A percentile compares a stretch with the other conserved stretches of the same genome.
phyloP scores from a whole-genome alignment of 345 rosid species.

The Hibiscus trionum region DNA sequence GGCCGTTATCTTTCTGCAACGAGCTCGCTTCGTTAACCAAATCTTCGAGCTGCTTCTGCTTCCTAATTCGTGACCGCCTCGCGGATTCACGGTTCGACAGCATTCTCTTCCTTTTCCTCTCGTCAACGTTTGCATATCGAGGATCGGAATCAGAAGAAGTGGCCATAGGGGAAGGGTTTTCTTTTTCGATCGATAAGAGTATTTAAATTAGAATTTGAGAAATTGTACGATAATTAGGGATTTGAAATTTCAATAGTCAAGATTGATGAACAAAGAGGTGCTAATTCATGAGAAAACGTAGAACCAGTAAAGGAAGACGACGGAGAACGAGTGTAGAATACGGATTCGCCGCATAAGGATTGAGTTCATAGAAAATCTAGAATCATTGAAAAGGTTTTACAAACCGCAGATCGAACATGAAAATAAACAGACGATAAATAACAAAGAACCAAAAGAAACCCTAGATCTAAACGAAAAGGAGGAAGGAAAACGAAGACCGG shows the following conservation, averaged over 20 bases:
- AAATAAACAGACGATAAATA: background rate
- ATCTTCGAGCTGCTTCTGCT: slow-evolving; percentile 67
- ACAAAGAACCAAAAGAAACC: slow-evolving; percentile 2
- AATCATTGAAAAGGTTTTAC: slow-evolving; percentile 28
- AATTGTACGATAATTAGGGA: background rate
- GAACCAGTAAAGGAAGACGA: slow-evolving; percentile 86
- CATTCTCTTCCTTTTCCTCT: slow-evolving; percentile 84
- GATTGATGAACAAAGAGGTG: background rate
- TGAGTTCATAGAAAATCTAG: slow-evolving; percentile 53
- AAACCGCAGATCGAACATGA: slow-evolving; percentile 12
- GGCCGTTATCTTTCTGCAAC: slow-evolving; percentile 45
- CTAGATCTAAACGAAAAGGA: slow-evolving; percentile 24
- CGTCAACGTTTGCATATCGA: slow-evolving; percentile 40
- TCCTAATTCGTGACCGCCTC: slow-evolving; percentile 69
- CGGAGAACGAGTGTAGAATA: slow-evolving; percentile 81
- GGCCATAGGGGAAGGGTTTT: slow-evolving; percentile 23
- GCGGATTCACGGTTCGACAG: slow-evolving; percentile 88
- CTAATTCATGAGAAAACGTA: slow-evolving; percentile 45
- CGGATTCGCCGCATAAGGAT: slow-evolving; percentile 67
- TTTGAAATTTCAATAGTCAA: background rate
- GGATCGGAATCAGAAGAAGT: slow-evolving; percentile 60
- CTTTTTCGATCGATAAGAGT: background rate
- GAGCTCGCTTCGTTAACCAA: slow-evolving; percentile 39
- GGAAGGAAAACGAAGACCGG: background rate
- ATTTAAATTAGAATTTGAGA: background rate